These are phyloP conservation scores for Phialocephala sp. DNA, from an alignment of 2,329 filamentous ascomycete species.

Conservation along the genomic window DNA sequence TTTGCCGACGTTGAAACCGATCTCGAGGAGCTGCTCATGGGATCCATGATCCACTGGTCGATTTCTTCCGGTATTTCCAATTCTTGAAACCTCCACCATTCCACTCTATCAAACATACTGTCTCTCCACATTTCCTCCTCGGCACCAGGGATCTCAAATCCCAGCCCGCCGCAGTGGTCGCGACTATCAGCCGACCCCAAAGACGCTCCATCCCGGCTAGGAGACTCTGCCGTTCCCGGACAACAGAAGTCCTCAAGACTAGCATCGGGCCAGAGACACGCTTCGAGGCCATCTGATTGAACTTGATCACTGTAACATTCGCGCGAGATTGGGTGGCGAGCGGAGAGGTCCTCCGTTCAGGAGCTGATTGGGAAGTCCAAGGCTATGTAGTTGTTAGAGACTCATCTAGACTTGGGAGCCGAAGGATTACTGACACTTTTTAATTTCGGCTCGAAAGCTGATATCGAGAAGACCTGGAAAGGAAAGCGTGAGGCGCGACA, in stretches of 20 bases:
- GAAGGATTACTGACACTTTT: neutral
- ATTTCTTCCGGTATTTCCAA: neutral
- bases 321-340: constrained; percentile 18
- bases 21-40: no score
- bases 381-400: neutral
- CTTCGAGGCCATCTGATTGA: constrained; percentile 24
- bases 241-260: constrained; percentile 17
- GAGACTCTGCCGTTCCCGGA: constrained; percentile 22
- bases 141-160: constrained; percentile 11
- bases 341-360: constrained; percentile 22
- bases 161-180: constrained; percentile 11
- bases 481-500: neutral
- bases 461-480: no score
- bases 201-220: constrained; percentile 20
- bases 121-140: constrained; percentile 10
- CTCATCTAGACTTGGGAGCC: no score
- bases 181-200: constrained; percentile 16
- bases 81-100: constrained; percentile 5
- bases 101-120: neutral
- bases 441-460: neutral
- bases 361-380: constrained; percentile 1
- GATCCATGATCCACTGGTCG: no score
- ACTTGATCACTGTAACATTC: constrained; percentile 26
- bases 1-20: no score
- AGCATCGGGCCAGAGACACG: constrained; percentile 10